Conservation (phyloP, 73 alveolate genomes). For the Tetrahymena elliotti region DNA sequence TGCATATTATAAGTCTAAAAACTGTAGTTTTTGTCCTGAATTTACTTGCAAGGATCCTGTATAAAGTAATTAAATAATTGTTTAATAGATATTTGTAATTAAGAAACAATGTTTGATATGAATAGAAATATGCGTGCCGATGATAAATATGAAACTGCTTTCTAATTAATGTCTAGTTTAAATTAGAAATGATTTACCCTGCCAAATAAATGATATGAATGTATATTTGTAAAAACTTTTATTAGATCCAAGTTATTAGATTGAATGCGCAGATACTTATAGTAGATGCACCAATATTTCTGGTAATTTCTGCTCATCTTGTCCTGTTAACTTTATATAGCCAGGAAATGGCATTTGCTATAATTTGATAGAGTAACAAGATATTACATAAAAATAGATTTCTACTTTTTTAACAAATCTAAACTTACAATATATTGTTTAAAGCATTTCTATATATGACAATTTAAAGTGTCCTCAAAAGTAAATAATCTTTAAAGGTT, state of each 20-base stretch:
- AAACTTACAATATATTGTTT: no score
- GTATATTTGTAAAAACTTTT: neutral
- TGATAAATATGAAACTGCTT: neutral
- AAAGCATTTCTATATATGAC: neutral
- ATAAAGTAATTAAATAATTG: neutral
- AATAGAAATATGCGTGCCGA: neutral
- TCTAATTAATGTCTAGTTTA: neutral
- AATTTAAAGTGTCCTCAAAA: neutral
- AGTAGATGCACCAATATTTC: neutral
- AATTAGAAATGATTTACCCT: neutral
- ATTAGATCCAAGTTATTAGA: neutral
- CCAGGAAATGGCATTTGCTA: neutral
- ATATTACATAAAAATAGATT: neutral
- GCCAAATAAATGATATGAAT: neutral
- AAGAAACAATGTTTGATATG: no score
- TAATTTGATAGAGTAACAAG: neutral
- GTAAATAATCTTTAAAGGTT: neutral
- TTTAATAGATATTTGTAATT: no score
- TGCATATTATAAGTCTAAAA: neutral
- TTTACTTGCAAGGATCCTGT: neutral
- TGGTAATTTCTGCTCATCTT: neutral
- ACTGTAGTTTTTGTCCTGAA: neutral
- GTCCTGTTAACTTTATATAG: neutral
- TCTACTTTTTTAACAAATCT: neutral
- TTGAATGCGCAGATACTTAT: neutral